Conservation (phyloP, 2,329 filamentous ascomycete species). For the Parastagonospora avenae region DNA sequence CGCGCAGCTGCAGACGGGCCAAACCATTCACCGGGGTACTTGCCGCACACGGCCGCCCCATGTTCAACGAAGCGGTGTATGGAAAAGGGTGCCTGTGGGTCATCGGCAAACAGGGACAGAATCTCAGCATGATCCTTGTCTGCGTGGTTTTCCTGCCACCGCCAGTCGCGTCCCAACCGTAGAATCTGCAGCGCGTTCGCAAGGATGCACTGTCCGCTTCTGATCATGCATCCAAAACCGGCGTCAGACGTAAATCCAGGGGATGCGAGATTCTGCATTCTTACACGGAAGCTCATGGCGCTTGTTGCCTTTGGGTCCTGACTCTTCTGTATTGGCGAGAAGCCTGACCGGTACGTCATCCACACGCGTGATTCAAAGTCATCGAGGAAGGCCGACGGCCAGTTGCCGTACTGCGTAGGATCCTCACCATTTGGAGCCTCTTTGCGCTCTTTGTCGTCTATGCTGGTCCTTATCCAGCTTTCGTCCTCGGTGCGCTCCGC, state of each 20-base stretch:
- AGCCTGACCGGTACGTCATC: constrained; percentile 95
- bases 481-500: constrained; percentile 41
- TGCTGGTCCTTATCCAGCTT: constrained; percentile 69
- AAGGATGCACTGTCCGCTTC: constrained; percentile 90
- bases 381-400: constrained; percentile 84
- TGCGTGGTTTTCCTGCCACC: constrained; percentile 60
- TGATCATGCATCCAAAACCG: constrained; percentile 98
- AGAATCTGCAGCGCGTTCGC: constrained; percentile 81
- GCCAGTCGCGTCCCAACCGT: constrained; percentile 84
- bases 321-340: constrained; percentile 79
- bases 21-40: constrained; percentile 98
- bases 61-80: constrained; percentile 93
- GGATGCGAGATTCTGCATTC: constrained; percentile 82
- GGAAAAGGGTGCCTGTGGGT: constrained; percentile 84
- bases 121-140: constrained; percentile 69
- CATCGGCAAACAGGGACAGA: constrained; percentile 84
- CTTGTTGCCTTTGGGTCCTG: constrained; percentile 72
- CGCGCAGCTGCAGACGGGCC: constrained; percentile 94
- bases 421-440: constrained; percentile 43
- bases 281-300: constrained; percentile 80
- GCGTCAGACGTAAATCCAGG: constrained; percentile 89
- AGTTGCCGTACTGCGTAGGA: constrained; percentile 59
- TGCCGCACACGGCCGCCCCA: constrained; percentile 84
- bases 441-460: constrained; percentile 73
- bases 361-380: constrained; percentile 94